Conservation (phyloP, 768 basidiomycete genomes). For the Gymnopilus dilepis region DNA sequence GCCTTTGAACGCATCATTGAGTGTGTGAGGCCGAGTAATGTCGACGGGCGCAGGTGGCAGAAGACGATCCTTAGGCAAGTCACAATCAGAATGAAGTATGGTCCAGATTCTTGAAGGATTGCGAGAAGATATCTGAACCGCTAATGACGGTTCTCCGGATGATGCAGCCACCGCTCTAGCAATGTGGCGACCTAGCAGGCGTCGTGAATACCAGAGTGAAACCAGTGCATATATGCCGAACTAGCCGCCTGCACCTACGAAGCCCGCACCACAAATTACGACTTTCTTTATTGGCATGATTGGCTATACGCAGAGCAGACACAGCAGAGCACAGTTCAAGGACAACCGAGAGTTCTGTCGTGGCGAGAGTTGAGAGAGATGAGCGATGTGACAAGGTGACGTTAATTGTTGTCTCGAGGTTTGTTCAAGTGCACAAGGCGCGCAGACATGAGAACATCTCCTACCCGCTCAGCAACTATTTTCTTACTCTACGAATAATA, state of each 20-base stretch:
- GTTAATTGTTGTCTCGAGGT: too few relatives aligned
- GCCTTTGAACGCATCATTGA: slow-evolving; percentile 53
- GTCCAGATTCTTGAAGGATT: slow-evolving; percentile 50
- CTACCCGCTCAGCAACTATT: neutral
- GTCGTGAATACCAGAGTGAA: neutral
- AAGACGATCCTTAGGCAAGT: slow-evolving; percentile 38
- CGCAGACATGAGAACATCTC: too few relatives aligned
- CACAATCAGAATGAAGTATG: slow-evolving; percentile 31
- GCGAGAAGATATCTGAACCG: slow-evolving; percentile 65
- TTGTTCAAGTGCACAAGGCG: too few relatives aligned
- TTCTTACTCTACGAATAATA: neutral
- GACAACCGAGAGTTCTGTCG: too few relatives aligned
- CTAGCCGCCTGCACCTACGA: slow-evolving; percentile 51
- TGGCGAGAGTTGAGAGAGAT: too few relatives aligned
- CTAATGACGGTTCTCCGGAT: slow-evolving; percentile 33
- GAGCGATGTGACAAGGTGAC: too few relatives aligned
- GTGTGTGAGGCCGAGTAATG: slow-evolving; percentile 55
- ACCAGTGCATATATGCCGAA: neutral
- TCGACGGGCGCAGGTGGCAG: slow-evolving; percentile 54
- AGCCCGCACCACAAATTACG: slow-evolving; percentile 61
- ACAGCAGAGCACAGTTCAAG: neutral
- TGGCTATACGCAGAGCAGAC: neutral
- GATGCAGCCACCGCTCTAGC: slow-evolving; percentile 52
- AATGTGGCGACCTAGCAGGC: slow-evolving; percentile 58
- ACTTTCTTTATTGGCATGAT: slow-evolving; percentile 39